A percentile compares a stretch with the other conserved stretches of the same genome.
Conservation (phyloP, 768 basidiomycete species). For the Rhizopogon vesiculosus region DNA sequence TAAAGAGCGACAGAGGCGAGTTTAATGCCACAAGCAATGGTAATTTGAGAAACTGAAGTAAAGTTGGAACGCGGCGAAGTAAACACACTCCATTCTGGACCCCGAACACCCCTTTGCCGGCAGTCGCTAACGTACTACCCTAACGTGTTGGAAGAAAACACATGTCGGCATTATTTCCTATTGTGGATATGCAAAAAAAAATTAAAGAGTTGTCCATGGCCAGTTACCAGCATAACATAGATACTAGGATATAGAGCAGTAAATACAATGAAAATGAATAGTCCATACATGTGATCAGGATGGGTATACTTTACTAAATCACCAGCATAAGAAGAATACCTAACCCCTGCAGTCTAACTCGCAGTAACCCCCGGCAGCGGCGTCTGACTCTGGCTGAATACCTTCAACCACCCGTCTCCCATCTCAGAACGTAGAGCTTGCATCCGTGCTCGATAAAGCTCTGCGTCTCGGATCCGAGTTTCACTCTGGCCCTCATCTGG, state of each 20-base stretch:
- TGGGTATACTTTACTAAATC: background rate
- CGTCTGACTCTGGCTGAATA: conserved; percentile 63
- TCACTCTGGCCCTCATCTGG: conserved; percentile 2
- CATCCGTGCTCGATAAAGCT: conserved; percentile 70
- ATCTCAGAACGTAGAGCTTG: conserved; percentile 84
- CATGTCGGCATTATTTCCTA: no score
- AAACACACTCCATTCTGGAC: conserved; percentile 17
- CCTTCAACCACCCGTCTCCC: conserved; percentile 87
- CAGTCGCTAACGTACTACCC: no score
- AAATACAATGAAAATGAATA: background rate
- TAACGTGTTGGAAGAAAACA: background rate
- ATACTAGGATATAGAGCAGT: background rate
- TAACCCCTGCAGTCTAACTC: background rate
- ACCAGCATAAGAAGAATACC: background rate
- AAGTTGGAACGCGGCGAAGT: background rate
- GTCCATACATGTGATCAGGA: background rate
- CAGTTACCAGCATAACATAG: background rate
- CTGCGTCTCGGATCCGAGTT: conserved; percentile 47
- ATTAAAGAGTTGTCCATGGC: background rate
- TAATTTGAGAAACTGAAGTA: conserved; percentile 19
- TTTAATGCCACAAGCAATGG: conserved; percentile 27
- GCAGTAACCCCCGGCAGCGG: conserved; percentile 8
- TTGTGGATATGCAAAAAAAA: background rate
- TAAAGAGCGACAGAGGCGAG: conserved; percentile 61
- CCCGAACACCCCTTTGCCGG: conserved; percentile 19